Evolutionary conservation across 2,329 filamentous ascomycete genomes (phyloP).

Genomic region (Alternaria ethzedia): DNA sequence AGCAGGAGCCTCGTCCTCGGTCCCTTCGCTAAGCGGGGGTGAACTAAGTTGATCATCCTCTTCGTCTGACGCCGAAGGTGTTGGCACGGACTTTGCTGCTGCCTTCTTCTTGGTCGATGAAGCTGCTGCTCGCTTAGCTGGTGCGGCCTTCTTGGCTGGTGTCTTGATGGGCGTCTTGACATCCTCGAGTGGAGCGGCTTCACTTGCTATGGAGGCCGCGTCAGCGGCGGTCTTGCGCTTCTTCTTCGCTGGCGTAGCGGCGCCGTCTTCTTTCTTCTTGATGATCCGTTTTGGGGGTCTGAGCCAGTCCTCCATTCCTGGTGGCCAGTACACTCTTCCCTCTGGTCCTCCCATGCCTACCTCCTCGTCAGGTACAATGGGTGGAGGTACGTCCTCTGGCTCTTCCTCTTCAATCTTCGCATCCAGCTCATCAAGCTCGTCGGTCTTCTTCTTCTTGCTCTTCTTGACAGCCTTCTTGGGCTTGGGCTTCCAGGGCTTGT

Average conservation of each 20-base stretch:
- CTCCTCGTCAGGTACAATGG: slow-evolving; percentile 67
- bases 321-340: slow-evolving; percentile 86
- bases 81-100: slow-evolving; percentile 49
- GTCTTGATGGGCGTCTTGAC: slow-evolving; percentile 45
- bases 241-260: slow-evolving; percentile 37
- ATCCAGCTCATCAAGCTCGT: slow-evolving; percentile 47
- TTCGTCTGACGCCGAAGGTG: slow-evolving; percentile 51
- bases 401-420: slow-evolving; percentile 51
- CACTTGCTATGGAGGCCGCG: slow-evolving; percentile 31
- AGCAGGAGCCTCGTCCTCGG: slow-evolving; percentile 28
- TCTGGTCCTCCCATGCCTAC: slow-evolving; percentile 86
- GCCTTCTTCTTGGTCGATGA: slow-evolving; percentile 47
- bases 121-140: slow-evolving; percentile 21
- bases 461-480: slow-evolving; percentile 56
- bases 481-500: slow-evolving; percentile 55
- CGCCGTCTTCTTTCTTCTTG: slow-evolving; percentile 59
- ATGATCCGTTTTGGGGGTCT: slow-evolving; percentile 76
- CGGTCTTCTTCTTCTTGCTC: slow-evolving; percentile 50
- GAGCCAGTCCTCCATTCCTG: slow-evolving; percentile 89
- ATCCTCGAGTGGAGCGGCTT: slow-evolving; percentile 39
- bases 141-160: slow-evolving; percentile 47
- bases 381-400: slow-evolving; percentile 44
- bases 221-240: slow-evolving; percentile 38
- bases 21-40: slow-evolving; percentile 49
- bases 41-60: slow-evolving; percentile 45